Percentiles rank a stretch among this genome's conserved stretches.
phyloP scores from a whole-genome alignment of 192 early-diverging fungal genomes.

The Backusella mclennaniae region DNA sequence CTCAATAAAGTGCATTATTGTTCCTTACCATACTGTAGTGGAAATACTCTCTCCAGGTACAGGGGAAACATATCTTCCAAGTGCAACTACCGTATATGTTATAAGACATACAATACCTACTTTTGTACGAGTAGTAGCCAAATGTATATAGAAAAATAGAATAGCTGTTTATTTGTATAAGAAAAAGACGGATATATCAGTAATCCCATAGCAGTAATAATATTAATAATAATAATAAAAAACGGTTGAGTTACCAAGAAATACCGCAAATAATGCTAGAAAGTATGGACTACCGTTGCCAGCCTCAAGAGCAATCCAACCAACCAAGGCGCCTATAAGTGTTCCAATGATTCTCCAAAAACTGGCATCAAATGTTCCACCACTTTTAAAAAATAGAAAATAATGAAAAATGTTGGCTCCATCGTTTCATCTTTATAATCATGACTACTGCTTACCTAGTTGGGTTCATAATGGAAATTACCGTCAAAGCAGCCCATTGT shows the following conservation, averaged over 20 bases:
- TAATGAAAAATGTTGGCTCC: neutral
- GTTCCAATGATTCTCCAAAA: slow-evolving; percentile 48
- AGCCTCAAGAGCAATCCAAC: slow-evolving; percentile 28
- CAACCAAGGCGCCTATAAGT: slow-evolving; percentile 39
- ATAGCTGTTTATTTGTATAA: slow-evolving; percentile 16
- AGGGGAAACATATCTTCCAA: slow-evolving; percentile 20
- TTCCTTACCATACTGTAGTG: slow-evolving; percentile 26
- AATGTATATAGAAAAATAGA: slow-evolving; percentile 31
- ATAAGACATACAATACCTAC: slow-evolving; percentile 32
- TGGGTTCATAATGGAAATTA: slow-evolving; percentile 39
- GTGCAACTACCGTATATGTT: slow-evolving; percentile 27
- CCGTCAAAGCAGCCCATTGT: slow-evolving; percentile 50
- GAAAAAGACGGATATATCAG: neutral
- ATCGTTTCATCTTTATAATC: neutral
- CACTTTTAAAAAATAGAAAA: slow-evolving; percentile 21
- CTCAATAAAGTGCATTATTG: neutral
- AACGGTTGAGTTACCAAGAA: slow-evolving; percentile 21
- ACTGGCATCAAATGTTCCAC: slow-evolving; percentile 43
- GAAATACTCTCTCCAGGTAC: slow-evolving; percentile 24
- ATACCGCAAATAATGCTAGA: slow-evolving; percentile 23
- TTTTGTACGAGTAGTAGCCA: slow-evolving; percentile 30
- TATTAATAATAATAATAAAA: neutral
- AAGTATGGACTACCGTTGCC: slow-evolving; percentile 24
- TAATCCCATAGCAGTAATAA: neutral
- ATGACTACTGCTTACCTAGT: slow-evolving; percentile 18